Percentiles rank a stretch among this genome's conserved stretches.
Evolutionary conservation across 2,329 filamentous ascomycete species (phyloP).

Genomic region (Hirsutella thompsonii): DNA sequence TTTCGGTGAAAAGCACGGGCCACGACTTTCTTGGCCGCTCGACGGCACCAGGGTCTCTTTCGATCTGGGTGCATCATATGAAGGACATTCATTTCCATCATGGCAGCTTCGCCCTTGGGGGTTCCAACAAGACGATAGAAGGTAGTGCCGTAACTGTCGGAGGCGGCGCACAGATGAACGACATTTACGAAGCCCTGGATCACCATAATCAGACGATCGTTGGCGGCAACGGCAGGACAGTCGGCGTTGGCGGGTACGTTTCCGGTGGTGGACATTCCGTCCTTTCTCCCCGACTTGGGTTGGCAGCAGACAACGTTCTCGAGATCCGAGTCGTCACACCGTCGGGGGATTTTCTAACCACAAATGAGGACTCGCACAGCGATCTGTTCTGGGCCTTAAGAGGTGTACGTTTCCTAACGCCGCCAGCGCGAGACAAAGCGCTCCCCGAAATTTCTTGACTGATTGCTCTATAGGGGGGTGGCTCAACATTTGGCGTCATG

Average conservation of each 20-base stretch:
- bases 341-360: constrained; percentile 31
- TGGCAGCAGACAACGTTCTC: constrained; percentile 50
- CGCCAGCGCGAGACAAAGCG: no score
- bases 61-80: constrained; percentile 39
- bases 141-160: constrained; percentile 37
- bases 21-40: constrained; percentile 32
- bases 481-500: constrained; percentile 47
- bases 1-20: constrained; percentile 26
- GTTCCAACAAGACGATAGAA: constrained; percentile 25
- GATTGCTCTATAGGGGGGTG: constrained; percentile 32
- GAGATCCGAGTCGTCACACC: constrained; percentile 44
- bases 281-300: constrained; percentile 37
- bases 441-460: not conserved
- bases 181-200: constrained; percentile 32
- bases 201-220: constrained; percentile 34
- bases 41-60: constrained; percentile 35
- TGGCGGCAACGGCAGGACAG: constrained; percentile 39
- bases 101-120: constrained; percentile 26
- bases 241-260: constrained; percentile 47
- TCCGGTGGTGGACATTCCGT: constrained; percentile 49
- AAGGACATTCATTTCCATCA: constrained; percentile 23
- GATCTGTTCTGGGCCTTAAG: constrained; percentile 54
- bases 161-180: constrained; percentile 37
- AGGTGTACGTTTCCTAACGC: constrained; percentile 27
- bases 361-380: constrained; percentile 36